phyloP scores from a whole-genome alignment of 2,329 filamentous ascomycete genomes.

The Penicillium olsonii region DNA sequence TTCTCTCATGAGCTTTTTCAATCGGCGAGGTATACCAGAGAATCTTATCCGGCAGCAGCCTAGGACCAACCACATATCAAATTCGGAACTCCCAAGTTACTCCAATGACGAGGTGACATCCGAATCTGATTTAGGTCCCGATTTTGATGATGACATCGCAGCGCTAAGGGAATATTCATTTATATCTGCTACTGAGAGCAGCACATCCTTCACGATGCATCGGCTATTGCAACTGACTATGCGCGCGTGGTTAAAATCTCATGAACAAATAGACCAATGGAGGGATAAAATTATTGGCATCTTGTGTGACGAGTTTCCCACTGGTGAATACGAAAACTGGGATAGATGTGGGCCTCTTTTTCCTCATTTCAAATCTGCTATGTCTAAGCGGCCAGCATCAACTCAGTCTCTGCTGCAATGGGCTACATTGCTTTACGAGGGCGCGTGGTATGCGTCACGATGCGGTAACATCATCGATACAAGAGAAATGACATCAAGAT shows the following conservation, averaged over 20 bases:
- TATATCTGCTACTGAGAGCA: slow-evolving; percentile 12
- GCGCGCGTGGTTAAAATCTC: slow-evolving; percentile 26
- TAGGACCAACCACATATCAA: background rate
- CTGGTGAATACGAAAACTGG: slow-evolving; percentile 28
- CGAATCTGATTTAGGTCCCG: background rate
- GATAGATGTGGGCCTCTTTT: slow-evolving; percentile 23
- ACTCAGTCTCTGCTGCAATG: background rate
- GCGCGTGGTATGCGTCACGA: slow-evolving; percentile 9
- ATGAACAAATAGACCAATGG: slow-evolving; percentile 28
- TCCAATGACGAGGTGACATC: background rate
- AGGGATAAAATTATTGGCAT: slow-evolving; percentile 23
- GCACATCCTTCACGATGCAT: slow-evolving; percentile 27
- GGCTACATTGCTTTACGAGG: slow-evolving; percentile 8
- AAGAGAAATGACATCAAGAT: slow-evolving; percentile 4
- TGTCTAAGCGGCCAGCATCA: slow-evolving; percentile 13
- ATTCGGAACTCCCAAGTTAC: background rate
- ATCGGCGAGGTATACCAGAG: slow-evolving; percentile 30
- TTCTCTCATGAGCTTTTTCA: slow-evolving; percentile 32
- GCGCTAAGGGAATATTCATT: slow-evolving; percentile 23
- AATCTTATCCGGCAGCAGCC: slow-evolving; percentile 12
- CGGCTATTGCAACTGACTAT: slow-evolving; percentile 29
- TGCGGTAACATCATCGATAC: slow-evolving; percentile 1
- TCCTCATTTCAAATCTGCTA: slow-evolving; percentile 25
- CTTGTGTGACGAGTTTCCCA: slow-evolving; percentile 22
- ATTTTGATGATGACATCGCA: slow-evolving; percentile 24